Conservation (phyloP, 768 basidiomycete genomes). For the Agaricus sinodeliciosus region DNA sequence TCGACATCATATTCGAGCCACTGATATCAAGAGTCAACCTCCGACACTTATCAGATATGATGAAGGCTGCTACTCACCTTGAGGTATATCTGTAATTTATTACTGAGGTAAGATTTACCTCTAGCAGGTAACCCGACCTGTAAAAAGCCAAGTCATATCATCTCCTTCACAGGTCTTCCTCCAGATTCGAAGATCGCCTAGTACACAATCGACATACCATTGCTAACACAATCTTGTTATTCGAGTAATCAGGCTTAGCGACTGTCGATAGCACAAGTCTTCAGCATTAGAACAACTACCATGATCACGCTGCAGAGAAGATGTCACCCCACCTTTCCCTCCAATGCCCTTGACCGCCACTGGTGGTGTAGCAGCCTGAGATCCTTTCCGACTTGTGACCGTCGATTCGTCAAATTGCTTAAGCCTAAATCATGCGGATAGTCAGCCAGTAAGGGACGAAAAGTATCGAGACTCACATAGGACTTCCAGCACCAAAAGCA, state of each 20-base stretch:
- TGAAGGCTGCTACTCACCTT: conserved; percentile 45
- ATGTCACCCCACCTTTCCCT: conserved; percentile 57
- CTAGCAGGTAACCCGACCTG: conserved; percentile 96
- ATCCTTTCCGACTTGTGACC: conserved; percentile 60
- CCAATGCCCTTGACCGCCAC: conserved; percentile 85
- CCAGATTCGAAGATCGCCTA: background rate
- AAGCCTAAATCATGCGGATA: conserved; percentile 37
- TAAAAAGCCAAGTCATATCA: background rate
- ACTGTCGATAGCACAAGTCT: conserved; percentile 36
- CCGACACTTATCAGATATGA: background rate
- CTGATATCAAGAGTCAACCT: conserved; percentile 32
- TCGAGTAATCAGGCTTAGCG: conserved; percentile 96
- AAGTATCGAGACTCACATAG: conserved; percentile 43
- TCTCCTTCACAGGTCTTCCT: no score
- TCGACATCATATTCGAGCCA: conserved; percentile 99
- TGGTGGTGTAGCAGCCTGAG: conserved; percentile 73
- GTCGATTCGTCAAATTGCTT: conserved; percentile 77
- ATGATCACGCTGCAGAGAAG: background rate
- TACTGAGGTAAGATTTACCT: conserved; percentile 97
- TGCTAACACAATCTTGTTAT: conserved; percentile 96
- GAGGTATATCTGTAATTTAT: conserved; percentile 94
- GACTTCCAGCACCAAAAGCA: conserved; percentile 67
- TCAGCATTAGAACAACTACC: background rate
- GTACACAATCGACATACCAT: conserved; percentile 51
- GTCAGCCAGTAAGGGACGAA: background rate